phyloP scores from a whole-genome alignment of 805 yeast species.

The Isabelozyma heimii region DNA sequence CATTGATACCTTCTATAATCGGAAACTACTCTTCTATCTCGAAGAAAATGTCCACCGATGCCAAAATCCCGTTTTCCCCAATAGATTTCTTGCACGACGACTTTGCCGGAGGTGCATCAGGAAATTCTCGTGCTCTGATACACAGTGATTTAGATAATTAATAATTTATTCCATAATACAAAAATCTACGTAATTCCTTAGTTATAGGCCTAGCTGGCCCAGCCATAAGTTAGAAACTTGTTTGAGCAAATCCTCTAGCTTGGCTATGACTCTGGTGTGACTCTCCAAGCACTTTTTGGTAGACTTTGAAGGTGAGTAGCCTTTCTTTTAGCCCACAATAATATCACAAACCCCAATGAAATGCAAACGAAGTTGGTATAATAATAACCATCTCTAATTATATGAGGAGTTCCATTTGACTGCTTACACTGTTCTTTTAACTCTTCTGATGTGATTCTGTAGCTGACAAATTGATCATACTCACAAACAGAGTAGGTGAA shows the following conservation, averaged over 20 bases:
- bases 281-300: slow-evolving; percentile 79
- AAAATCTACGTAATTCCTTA: background rate
- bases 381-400: slow-evolving; percentile 79
- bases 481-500: slow-evolving; percentile 67
- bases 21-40: slow-evolving; percentile 37
- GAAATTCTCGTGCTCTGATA: background rate
- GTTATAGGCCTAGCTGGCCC: too few species aligned
- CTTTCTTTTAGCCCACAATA: slow-evolving; percentile 65
- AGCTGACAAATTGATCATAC: background rate
- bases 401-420: slow-evolving; percentile 53
- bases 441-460: slow-evolving; percentile 22
- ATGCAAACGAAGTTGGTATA: slow-evolving; percentile 74
- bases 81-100: slow-evolving; percentile 39
- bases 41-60: slow-evolving; percentile 32
- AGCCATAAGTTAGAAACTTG: too few species aligned
- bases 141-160: background rate
- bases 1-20: slow-evolving; percentile 39
- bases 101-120: slow-evolving; percentile 6
- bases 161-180: background rate
- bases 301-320: slow-evolving; percentile 65
- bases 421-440: slow-evolving; percentile 50
- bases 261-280: slow-evolving; percentile 10
- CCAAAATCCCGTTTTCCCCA: slow-evolving; percentile 40
- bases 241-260: too few species aligned
- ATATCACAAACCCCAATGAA: slow-evolving; percentile 58